Evolutionary conservation across 202 grass and related monocot species (phyloP).

Genomic region (Elaeis oleifera): DNA sequence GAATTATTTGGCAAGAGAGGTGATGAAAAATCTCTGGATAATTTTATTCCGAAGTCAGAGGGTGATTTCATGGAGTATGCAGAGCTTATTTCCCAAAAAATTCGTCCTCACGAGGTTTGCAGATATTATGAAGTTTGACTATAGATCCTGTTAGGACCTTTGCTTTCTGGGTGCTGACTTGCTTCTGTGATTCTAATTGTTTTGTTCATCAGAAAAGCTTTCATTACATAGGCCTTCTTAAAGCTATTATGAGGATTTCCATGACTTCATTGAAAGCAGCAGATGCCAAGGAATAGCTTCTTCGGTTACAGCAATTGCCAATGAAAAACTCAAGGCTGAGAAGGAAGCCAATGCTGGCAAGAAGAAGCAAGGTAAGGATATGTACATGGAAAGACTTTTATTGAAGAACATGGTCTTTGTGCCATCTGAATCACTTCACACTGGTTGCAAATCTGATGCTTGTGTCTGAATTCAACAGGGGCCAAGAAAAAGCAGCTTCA

Average conservation of each 20-base stretch:
- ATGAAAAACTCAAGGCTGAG: constrained; percentile 91
- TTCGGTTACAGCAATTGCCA: constrained; percentile 64
- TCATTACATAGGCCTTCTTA: constrained; percentile 81
- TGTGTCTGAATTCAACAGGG: constrained; percentile 22
- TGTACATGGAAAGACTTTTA: neutral
- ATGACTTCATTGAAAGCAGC: constrained; percentile 73
- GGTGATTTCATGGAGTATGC: constrained; percentile 79
- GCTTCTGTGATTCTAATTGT: neutral
- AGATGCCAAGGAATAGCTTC: constrained; percentile 90
- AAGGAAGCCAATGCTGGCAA: constrained; percentile 92
- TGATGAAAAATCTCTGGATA: constrained; percentile 67
- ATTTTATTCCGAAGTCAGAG: constrained; percentile 90
- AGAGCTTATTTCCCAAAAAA: constrained; percentile 73
- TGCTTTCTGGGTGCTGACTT: constrained; percentile 13
- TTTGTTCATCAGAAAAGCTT: constrained; percentile 83
- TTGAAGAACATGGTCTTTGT: neutral
- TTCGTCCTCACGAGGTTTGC: constrained; percentile 64
- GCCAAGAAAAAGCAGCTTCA: constrained; percentile 87
- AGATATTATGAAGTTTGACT: neutral
- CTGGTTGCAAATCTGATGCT: no score
- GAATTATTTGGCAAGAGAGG: constrained; percentile 79
- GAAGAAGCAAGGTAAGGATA: constrained; percentile 66
- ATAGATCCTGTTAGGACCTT: neutral
- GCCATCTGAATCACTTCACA: no score
- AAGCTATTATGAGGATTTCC: constrained; percentile 68